phyloP scores from a whole-genome alignment of 345 rosid genomes.

The Eucalyptus marginata region DNA sequence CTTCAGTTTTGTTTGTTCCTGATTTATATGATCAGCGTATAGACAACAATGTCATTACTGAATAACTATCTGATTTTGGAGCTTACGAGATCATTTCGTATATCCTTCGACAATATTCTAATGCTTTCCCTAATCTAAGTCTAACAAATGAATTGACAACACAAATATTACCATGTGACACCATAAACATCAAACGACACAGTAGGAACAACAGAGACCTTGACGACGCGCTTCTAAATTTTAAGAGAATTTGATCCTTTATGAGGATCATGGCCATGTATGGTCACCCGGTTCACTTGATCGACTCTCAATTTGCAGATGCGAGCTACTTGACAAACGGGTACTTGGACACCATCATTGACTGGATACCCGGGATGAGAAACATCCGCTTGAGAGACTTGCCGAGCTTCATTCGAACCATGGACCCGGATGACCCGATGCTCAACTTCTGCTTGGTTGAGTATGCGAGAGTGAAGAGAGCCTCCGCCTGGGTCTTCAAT shows the following conservation, averaged over 20 bases:
- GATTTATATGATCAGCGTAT: not conserved
- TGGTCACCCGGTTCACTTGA: too few relatives aligned
- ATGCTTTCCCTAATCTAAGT: not conserved
- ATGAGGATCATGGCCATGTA: not conserved
- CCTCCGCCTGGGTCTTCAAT: conserved; percentile 30
- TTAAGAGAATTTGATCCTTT: not conserved
- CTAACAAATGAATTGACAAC: not conserved
- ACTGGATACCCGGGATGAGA: conserved; percentile 37
- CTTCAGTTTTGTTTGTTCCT: not conserved
- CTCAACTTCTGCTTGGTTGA: not conserved
- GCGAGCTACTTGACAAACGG: conserved; percentile 29
- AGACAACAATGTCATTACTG: not conserved
- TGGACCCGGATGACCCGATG: conserved; percentile 12
- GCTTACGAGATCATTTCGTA: not conserved
- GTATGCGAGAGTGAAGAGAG: conserved; percentile 13
- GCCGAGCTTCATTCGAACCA: conserved; percentile 28
- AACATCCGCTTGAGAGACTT: conserved; percentile 23
- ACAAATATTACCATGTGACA: not conserved
- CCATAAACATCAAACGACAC: too few relatives aligned
- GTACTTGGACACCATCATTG: conserved; percentile 21
- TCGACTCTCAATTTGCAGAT: conserved; percentile 5
- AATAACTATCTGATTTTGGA: not conserved
- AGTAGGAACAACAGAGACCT: not conserved
- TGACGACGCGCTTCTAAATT: not conserved
- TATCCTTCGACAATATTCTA: not conserved